These are phyloP conservation scores for Conringia planisiliqua DNA, from an alignment of 345 rosid species.

Conservation along the genomic window DNA sequence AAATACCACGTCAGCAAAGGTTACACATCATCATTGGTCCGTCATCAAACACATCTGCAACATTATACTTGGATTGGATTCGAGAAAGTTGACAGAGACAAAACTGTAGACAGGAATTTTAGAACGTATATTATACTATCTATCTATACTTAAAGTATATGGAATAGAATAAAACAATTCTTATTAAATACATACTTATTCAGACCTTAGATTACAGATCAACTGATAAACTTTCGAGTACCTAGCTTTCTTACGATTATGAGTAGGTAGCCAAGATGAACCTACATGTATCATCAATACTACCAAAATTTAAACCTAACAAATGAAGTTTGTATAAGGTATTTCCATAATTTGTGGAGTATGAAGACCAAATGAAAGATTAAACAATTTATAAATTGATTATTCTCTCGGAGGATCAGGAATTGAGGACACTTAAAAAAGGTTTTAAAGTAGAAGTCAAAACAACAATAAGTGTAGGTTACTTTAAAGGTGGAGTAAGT, in stretches of 20 bases:
- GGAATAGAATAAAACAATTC: not conserved
- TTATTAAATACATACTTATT: not conserved
- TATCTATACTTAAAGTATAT: not conserved
- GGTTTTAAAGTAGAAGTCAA: constrained; percentile 10
- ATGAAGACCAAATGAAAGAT: not conserved
- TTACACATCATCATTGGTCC: not conserved
- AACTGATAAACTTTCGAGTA: not conserved
- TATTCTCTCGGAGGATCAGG: constrained; percentile 3
- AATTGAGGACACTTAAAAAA: not conserved
- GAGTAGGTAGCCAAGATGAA: constrained; percentile 34
- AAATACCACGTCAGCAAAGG: not conserved
- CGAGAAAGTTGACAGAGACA: constrained; percentile 6
- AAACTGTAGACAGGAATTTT: not conserved
- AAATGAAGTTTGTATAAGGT: not conserved
- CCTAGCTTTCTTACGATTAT: not conserved
- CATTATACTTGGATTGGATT: not conserved
- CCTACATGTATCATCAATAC: constrained; percentile 24
- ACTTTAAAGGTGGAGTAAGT: constrained; percentile 31
- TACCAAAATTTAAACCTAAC: constrained; percentile 28
- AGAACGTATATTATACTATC: not conserved
- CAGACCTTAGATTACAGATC: not conserved
- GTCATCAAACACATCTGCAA: not conserved
- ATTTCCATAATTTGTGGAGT: constrained; percentile 19
- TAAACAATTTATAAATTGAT: not conserved
- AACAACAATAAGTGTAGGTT: constrained; percentile 26